phyloP scores from a whole-genome alignment of 164 flowering plant genomes.

The Aristolochia contorta region DNA sequence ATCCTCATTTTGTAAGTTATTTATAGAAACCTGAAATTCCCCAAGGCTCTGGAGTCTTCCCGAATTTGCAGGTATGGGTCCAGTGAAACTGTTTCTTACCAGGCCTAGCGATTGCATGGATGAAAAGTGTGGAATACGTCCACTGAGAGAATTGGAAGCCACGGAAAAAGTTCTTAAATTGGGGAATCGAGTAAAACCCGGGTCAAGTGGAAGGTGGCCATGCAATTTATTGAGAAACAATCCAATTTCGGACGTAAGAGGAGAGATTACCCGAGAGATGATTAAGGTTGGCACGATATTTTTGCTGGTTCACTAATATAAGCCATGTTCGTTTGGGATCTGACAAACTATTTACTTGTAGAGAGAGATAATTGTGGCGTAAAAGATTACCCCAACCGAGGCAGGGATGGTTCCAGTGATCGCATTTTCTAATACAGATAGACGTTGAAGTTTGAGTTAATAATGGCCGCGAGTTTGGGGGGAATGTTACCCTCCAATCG shows the following conservation, averaged over 20 bases:
- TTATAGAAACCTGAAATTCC: neutral
- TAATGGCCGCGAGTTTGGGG: constrained; percentile 1
- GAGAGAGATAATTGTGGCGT: neutral
- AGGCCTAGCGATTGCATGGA: no score
- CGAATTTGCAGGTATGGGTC: neutral
- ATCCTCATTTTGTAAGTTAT: constrained; percentile 3
- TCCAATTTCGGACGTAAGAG: no score
- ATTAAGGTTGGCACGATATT: no score
- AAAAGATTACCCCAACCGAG: constrained; percentile 15
- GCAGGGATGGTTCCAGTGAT: constrained; percentile 16
- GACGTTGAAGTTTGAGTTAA: neutral
- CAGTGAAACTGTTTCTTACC: neutral
- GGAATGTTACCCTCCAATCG: constrained; percentile 6
- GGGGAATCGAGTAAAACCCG: no score
- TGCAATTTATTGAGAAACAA: no score
- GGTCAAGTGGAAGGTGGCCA: no score
- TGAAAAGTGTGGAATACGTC: no score
- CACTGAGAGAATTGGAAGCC: no score
- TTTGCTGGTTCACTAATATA: neutral
- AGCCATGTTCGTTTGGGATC: neutral
- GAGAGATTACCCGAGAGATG: no score
- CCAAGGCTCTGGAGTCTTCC: neutral
- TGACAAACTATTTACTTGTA: neutral
- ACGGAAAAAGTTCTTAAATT: no score
- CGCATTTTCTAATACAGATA: constrained; percentile 4